Conservation (phyloP, 2,329 filamentous ascomycete species). For the Talaromyces sp. region DNA sequence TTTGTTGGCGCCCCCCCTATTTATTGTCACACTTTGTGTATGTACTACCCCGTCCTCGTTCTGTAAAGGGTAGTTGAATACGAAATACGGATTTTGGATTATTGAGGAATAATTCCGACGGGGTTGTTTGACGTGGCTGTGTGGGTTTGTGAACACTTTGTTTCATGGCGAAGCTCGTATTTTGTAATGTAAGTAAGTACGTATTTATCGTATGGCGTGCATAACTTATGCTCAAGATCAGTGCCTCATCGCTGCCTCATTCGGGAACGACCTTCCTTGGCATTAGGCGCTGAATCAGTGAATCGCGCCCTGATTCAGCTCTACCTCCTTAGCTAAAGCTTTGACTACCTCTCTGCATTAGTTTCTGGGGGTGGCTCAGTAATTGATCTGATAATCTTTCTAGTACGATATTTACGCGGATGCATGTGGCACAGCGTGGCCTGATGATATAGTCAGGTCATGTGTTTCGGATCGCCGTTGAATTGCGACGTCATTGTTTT, state of each 20-base stretch:
- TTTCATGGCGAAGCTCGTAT: too few species aligned
- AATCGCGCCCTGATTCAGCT: neutral
- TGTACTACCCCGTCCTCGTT: neutral
- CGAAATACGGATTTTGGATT: neutral
- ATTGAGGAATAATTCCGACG: neutral
- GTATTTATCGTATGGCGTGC: neutral
- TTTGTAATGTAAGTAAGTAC: neutral
- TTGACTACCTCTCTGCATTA: neutral
- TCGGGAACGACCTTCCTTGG: neutral
- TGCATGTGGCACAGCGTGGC: neutral
- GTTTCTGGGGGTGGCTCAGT: constrained; percentile 2
- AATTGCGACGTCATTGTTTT: neutral
- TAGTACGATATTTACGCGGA: neutral
- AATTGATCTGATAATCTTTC: neutral
- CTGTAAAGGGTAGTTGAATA: neutral
- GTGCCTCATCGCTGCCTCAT: neutral
- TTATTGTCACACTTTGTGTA: neutral
- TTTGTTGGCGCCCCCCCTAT: neutral
- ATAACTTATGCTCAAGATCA: neutral
- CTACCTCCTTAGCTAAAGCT: neutral
- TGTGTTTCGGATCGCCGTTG: neutral
- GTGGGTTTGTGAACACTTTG: neutral
- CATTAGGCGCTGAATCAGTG: neutral
- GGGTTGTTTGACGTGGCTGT: neutral
- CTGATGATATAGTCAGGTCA: neutral